Evolutionary conservation across 2,329 filamentous ascomycete species (phyloP), one percentile per base, ranked within the genome.

Genomic region (Aspergillus sp.): DNA sequence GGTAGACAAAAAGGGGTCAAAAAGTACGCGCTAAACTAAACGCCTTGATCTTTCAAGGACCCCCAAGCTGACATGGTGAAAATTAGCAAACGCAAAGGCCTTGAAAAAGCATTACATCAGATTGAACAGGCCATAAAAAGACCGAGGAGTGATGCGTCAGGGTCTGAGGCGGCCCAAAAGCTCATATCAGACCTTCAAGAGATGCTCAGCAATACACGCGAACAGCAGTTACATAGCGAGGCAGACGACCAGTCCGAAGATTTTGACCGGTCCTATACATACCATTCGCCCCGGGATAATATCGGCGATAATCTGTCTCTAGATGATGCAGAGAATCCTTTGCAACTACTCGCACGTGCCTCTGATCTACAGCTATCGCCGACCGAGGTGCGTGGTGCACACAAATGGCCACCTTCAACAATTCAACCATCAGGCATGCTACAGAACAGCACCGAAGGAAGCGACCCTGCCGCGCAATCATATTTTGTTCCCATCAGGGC

Each of bases 1-100:
- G 89, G 89, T 7, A 81, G 89, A 53, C 88, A 90, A 70, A 91
- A 91, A 70, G 89, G 89, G 21, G 88, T 91, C 62, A 91, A 91
- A 73, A 91, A 91, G 89, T 89, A 75, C 63, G 66, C 60, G 8
- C 17, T 42, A 19, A 19, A 19, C 17, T 19, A 19, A 19, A 19
- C 17, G 17, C 17, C 17, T 39, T 3, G 10, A n/a, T 1, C 8
- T 49, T 17, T 11, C 11, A 17, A 30, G 23, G 19, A 25, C 30
- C 2, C 39, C 10, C 13, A 51, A 55, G 58, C 58, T 70, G 51
- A 70, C 41, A 13, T 5, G n/a, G 10, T 6, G 8, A 13, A 17
- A 25, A n/a, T 15, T 63, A 91, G 89, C 74, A 92, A 92, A 74
- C 85, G 89, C 42, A 88, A 87, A 15, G 89, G 89, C 0, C 77